Evolutionary conservation across 129 eudicot genomes (phyloP).

Genomic region (Flaveria sonorensis): DNA sequence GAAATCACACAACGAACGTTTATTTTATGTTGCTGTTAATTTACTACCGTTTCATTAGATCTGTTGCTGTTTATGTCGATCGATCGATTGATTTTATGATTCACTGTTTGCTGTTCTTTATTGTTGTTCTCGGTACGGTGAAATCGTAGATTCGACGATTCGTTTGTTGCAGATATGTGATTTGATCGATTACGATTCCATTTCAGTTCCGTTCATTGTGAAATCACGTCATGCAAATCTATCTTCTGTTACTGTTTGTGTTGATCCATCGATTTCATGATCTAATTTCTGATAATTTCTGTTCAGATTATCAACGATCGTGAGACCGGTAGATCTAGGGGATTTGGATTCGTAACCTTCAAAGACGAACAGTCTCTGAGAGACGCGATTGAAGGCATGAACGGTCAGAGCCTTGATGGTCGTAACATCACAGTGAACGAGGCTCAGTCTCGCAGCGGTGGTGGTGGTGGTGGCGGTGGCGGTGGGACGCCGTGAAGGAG

Average conservation of each 20-base stretch:
- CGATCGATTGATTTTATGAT: conserved; percentile 42
- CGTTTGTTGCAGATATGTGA: no score
- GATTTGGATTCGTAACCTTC: conserved; percentile 80
- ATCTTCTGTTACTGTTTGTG: not conserved
- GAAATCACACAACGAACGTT: conserved; percentile 30
- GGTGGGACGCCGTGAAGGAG: conserved; percentile 59
- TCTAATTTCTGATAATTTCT: not conserved
- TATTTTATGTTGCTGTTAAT: conserved; percentile 43
- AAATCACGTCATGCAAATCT: no score
- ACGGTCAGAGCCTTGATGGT: conserved; percentile 81
- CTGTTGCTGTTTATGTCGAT: conserved; percentile 28
- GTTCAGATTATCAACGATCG: conserved; percentile 74
- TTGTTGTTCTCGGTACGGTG: no score
- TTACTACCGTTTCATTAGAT: not conserved
- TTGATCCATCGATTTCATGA: not conserved
- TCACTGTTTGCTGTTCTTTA: no score
- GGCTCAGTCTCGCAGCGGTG: conserved; percentile 74
- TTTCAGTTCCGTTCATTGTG: no score
- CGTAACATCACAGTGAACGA: conserved; percentile 78
- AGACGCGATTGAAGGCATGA: conserved; percentile 79
- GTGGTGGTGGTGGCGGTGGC: conserved; percentile 39
- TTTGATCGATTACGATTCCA: no score
- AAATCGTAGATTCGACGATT: no score
- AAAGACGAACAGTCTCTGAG: conserved; percentile 54
- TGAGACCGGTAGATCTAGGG: conserved; percentile 83